These are phyloP conservation scores for Neurospora terricola DNA, from an alignment of 495 filamentous ascomycete species.

Conservation along the genomic window DNA sequence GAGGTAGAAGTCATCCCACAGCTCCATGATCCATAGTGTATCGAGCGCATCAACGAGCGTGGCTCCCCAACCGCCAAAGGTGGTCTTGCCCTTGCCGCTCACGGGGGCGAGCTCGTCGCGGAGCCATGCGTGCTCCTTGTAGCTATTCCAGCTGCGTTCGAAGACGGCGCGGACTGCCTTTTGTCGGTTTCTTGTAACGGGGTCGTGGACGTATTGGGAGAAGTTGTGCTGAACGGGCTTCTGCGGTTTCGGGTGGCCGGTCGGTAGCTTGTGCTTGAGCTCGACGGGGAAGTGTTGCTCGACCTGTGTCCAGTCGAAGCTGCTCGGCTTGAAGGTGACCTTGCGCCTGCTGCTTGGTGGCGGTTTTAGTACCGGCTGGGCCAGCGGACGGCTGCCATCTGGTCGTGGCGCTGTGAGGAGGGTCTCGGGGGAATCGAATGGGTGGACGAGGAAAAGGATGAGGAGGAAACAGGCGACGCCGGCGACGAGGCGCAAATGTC, in stretches of 20 bases:
- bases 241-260: constrained; percentile 44
- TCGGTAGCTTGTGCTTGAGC: constrained; percentile 53
- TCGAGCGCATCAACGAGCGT: constrained; percentile 74
- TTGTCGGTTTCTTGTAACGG: constrained; percentile 39
- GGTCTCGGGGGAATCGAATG: not conserved
- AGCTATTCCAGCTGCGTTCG: constrained; percentile 62
- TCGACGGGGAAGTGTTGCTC: constrained; percentile 51
- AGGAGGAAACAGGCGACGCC: constrained; percentile 8
- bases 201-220: constrained; percentile 39
- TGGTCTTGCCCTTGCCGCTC: constrained; percentile 42
- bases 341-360: not conserved
- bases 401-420: not conserved
- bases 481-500: constrained; percentile 9
- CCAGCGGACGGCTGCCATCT: not conserved
- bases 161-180: constrained; percentile 58
- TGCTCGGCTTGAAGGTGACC: constrained; percentile 14
- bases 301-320: constrained; percentile 47
- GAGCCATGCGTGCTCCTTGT: constrained; percentile 66
- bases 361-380: not conserved
- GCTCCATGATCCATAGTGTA: constrained; percentile 75
- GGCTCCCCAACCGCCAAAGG: constrained; percentile 74
- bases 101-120: constrained; percentile 66
- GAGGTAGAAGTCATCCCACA: constrained; percentile 65
- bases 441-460: constrained; percentile 5
- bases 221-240: constrained; percentile 59